Evolutionary conservation across 352 stramenopile genomes (phyloP).

Genomic region (Phytopythium litorale): DNA sequence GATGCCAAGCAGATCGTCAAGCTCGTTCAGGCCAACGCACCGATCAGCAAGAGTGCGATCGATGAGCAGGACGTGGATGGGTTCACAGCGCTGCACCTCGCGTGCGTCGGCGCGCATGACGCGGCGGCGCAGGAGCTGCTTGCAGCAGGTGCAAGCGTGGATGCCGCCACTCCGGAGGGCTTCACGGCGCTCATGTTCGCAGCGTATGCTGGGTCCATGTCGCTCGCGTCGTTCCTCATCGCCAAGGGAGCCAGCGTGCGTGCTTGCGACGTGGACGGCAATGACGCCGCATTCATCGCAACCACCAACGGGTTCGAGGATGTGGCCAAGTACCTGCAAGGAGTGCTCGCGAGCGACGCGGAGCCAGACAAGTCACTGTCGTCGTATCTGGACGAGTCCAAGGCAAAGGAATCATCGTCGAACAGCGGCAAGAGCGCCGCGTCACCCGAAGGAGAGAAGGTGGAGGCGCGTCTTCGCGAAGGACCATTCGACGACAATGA

Average conservation of each 20-base stretch:
- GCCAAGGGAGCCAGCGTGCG: constrained; percentile 29
- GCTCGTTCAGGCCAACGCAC: constrained; percentile 31
- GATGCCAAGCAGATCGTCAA: constrained; percentile 46
- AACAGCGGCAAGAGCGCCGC: constrained; percentile 6
- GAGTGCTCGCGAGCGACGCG: constrained; percentile 14
- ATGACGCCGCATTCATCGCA: constrained; percentile 46
- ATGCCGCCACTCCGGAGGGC: constrained; percentile 41
- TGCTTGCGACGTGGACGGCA: constrained; percentile 43
- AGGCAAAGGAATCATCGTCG: constrained; percentile 12
- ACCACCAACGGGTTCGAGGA: constrained; percentile 42
- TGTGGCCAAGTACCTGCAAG: constrained; percentile 38
- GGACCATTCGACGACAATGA: background rate
- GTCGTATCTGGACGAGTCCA: constrained; percentile 12
- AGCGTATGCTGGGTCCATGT: constrained; percentile 36
- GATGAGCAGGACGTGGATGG: constrained; percentile 45
- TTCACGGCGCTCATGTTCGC: constrained; percentile 60
- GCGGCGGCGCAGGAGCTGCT: constrained; percentile 41
- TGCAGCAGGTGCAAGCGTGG: constrained; percentile 32
- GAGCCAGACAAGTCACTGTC: constrained; percentile 9
- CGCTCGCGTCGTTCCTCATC: constrained; percentile 32
- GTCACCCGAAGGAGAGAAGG: background rate
- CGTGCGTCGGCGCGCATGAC: constrained; percentile 45
- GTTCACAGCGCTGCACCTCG: constrained; percentile 59
- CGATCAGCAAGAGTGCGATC: constrained; percentile 17
- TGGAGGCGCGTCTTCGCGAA: background rate